Base-by-base conservation (phyloP, 2,329 filamentous ascomycete species). In the Ophiostoma montium region DNA sequence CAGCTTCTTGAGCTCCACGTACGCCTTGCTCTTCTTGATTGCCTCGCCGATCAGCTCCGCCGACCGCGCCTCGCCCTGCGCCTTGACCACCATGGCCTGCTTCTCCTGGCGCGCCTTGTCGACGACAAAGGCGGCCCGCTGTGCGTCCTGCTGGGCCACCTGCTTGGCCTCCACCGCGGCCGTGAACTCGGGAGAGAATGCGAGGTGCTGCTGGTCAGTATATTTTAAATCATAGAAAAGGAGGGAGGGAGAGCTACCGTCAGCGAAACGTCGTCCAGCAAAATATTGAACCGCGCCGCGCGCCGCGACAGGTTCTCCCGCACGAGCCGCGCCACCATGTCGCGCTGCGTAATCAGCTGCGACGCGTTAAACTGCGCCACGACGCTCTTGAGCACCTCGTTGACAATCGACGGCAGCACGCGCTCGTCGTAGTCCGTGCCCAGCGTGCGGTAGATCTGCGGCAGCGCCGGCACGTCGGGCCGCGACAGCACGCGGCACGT, bases 51-150 rank as follows among this genome's bases (percentile, higher is more conserved):
- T 95, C 56, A 98, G 82, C 70, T 98, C 89, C 43, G 92, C 92
- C 35, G 92, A 96, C 57, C 92, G 86, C 46, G 92, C 92, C 72
- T 98, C 92, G 87, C 92, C 92, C 80, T 96, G 92, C 4, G 92
- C 92, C 70, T 88, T 87, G 63, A 98, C 92, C 50, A 98, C 88
- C 72, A 89, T 95, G 60, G 92, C 92, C 71, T 98, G 92, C 76
- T 98, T 98, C 77, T 98, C 92, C 70, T 98, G 92, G 58, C 92
- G 83, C 48, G 92, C 92, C 73, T 96, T 95, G 80, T 98, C 92
- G 57, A 98, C 92, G 47, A 98, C 76, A 71, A 98, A 98, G 53
- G 92, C 92, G 32, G 92, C 92, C 56, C 92, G 81, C 69, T 98
- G 92, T 32, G 92, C 92, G 66, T 98, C 92, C 72, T 98, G 92